Evolutionary conservation across 805 yeast species (phyloP).

Genomic region (Cyberlindnera xylosilytica): DNA sequence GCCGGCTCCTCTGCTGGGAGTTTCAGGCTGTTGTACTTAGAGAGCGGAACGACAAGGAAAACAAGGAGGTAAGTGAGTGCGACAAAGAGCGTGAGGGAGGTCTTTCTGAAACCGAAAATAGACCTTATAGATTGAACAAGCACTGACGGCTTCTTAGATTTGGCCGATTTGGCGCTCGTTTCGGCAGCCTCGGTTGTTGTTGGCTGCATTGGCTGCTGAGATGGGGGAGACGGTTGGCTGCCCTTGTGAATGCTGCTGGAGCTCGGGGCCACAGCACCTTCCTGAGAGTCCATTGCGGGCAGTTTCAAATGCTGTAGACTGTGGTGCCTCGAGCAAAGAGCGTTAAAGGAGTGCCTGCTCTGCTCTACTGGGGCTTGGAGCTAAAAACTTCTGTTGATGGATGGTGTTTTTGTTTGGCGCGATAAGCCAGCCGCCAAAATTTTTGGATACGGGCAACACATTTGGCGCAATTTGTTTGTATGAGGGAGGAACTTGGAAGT

Average conservation of each 20-base stretch:
- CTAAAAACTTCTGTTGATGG: no score
- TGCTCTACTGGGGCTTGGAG: no score
- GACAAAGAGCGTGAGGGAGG: constrained; percentile 58
- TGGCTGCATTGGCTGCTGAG: background rate
- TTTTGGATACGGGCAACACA: background rate
- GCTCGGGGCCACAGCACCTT: constrained; percentile 6
- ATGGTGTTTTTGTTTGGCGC: no score
- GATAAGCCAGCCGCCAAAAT: background rate
- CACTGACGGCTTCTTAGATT: constrained; percentile 12
- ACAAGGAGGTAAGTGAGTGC: constrained; percentile 44
- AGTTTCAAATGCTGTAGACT: background rate
- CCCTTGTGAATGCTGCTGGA: constrained; percentile 12
- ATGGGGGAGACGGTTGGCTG: constrained; percentile 4
- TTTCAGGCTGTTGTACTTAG: constrained; percentile 39
- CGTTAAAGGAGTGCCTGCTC: background rate
- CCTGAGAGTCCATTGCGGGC: background rate
- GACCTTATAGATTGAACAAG: constrained; percentile 36
- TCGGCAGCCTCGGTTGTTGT: background rate
- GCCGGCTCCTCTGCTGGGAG: constrained; percentile 43
- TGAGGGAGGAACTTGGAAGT: no score
- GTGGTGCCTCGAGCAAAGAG: background rate
- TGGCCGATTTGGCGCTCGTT: background rate
- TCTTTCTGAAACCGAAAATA: constrained; percentile 68
- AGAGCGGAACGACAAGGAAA: constrained; percentile 35
- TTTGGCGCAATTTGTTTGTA: no score